Evolutionary conservation across 129 eudicot species (phyloP).

Genomic region (Pseudognaphalium luteoalbum): DNA sequence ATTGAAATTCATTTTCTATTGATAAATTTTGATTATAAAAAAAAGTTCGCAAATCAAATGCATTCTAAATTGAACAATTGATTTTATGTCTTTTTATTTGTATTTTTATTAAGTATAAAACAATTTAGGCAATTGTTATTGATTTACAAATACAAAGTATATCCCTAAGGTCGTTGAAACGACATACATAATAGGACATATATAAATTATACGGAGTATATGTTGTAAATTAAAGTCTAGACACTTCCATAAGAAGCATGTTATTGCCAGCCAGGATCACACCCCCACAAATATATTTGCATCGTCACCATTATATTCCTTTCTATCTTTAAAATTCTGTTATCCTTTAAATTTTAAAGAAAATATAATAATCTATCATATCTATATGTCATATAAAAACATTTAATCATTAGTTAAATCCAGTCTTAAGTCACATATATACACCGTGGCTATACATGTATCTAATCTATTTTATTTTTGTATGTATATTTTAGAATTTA

Average conservation of each 20-base stretch:
- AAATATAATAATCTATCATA: not conserved
- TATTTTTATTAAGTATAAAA: too few relatives aligned
- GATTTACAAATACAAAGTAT: not conserved
- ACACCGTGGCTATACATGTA: not conserved
- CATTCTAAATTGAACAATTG: too few relatives aligned
- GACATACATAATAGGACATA: constrained; percentile 24
- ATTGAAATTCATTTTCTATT: too few relatives aligned
- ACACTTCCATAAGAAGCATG: constrained; percentile 37
- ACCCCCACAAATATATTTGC: constrained; percentile 34
- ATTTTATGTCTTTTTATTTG: too few relatives aligned
- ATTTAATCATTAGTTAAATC: not conserved
- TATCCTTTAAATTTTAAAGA: not conserved
- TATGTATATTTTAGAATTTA: too few relatives aligned
- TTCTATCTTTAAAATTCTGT: constrained; percentile 36
- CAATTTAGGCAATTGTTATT: too few relatives aligned
- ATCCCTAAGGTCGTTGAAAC: constrained; percentile 10
- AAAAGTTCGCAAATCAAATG: too few relatives aligned
- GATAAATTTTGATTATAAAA: too few relatives aligned
- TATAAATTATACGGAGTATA: not conserved
- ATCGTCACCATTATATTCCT: constrained; percentile 37
- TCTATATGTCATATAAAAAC: not conserved
- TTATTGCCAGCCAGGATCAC: constrained; percentile 38
- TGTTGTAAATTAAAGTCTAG: constrained; percentile 17
- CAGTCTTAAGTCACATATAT: not conserved
- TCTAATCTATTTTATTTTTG: too few relatives aligned